A percentile compares a stretch with the other conserved stretches of the same genome.
phyloP scores from a whole-genome alignment of 108 stramenopile species.

The Cyclotella kingstonii region DNA sequence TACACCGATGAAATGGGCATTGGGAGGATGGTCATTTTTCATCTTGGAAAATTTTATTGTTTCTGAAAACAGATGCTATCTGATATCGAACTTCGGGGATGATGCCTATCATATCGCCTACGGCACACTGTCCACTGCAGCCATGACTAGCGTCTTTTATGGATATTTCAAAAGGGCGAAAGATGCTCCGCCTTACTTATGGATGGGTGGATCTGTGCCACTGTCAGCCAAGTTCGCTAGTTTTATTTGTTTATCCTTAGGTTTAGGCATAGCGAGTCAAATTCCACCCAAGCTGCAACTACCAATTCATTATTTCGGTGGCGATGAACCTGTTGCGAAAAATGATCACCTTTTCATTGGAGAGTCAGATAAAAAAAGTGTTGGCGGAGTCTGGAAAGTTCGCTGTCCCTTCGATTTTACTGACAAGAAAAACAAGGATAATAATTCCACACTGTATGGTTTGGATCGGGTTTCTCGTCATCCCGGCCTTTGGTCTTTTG shows the following conservation, averaged over 20 bases:
- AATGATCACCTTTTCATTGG: background rate
- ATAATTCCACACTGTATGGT: constrained; percentile 36
- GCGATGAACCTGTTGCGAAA: background rate
- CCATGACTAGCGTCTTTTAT: constrained; percentile 70
- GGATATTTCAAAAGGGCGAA: constrained; percentile 60
- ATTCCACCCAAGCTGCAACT: constrained; percentile 78
- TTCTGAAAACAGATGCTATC: constrained; percentile 82
- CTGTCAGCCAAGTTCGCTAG: constrained; percentile 35
- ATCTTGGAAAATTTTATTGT: constrained; percentile 82
- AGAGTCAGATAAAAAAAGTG: background rate
- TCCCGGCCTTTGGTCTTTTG: constrained; percentile 87
- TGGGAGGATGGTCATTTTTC: constrained; percentile 80
- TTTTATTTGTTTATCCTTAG: constrained; percentile 55
- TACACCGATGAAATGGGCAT: constrained; percentile 65
- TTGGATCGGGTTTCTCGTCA: constrained; percentile 83
- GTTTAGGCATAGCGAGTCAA: constrained; percentile 73
- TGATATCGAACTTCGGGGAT: constrained; percentile 69
- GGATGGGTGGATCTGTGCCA: constrained; percentile 17
- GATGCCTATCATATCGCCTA: constrained; percentile 73
- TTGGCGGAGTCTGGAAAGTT: constrained; percentile 58
- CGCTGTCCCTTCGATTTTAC: constrained; percentile 93
- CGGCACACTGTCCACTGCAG: constrained; percentile 76
- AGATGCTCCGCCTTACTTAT: constrained; percentile 34
- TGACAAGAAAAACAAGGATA: constrained; percentile 25
- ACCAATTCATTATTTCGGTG: constrained; percentile 53